Base-by-base conservation (phyloP, 768 basidiomycete genomes). In the Termitomyces sp. region DNA sequence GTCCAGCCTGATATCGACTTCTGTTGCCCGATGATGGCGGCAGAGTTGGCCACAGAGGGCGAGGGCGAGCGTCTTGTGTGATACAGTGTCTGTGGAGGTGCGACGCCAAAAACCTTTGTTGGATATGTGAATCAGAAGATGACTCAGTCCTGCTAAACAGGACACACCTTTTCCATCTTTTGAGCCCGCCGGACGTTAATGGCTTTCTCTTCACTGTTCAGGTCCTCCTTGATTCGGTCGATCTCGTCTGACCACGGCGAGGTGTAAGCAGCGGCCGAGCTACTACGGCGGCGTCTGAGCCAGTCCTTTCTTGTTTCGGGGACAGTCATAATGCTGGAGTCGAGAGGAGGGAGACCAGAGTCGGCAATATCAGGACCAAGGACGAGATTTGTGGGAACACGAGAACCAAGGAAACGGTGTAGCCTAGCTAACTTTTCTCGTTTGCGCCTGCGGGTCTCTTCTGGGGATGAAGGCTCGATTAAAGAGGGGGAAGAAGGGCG, bases 361-460 rank as follows among this genome's bases (percentile, higher is more conserved):
- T 72, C 71, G 15, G 67, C 52, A 69, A 76, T 71, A 64, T 76
- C 69, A 43, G 74, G 66, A 51, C 84, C 87, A 43, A 87, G 79
- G 12, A 90, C 86, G 40, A 92, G 82, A 64, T 85, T 82, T 14
- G 82, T 71, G 8, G 92, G 92, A 32, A 94, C 88, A 37, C 84
- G 83, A 20, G 89, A 91, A n/a, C 92, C 92, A 38, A 94, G 80
- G 74, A 89, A 93, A 50, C 92, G 89, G 73, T 94, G 91, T 4
- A 94, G 81, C 71, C 86, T 93, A 3, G 88, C 89, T 50, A 94
- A 76, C 66, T 86, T 86, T 65, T 91, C 89, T 55, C 92, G 81
- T 73, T 88, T 91, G 63, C 83, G 82, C 60, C 84, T 78, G 62
- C 83, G 83, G 61, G 87, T 85, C 25, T 84, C 80, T 59, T 86